Evolutionary conservation across 208 protist genomes (phyloP).

Genomic region (Vickermania ingenoplastis): DNA sequence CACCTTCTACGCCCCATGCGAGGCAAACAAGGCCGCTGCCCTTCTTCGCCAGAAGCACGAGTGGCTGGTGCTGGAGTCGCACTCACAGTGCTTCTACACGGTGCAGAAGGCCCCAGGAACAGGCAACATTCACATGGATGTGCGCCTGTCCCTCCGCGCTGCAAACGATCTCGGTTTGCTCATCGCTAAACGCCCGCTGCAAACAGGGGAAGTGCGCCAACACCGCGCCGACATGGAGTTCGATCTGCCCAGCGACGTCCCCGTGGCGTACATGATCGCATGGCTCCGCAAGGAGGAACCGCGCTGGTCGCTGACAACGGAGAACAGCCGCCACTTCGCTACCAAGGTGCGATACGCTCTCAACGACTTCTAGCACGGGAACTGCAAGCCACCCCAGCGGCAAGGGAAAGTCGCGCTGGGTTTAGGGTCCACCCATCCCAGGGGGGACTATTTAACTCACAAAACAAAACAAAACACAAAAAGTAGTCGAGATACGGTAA

Average conservation of each 20-base stretch:
- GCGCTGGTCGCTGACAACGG: conserved; percentile 83
- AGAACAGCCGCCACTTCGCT: conserved; percentile 84
- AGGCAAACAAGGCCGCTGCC: conserved; percentile 48
- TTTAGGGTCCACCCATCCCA: too few species aligned
- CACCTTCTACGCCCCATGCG: conserved; percentile 79
- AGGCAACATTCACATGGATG: conserved; percentile 78
- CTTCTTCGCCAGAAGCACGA: conserved; percentile 84
- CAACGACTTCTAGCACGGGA: conserved; percentile 61
- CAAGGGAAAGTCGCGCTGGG: not conserved
- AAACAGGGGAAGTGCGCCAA: conserved; percentile 77
- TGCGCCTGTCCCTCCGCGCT: conserved; percentile 62
- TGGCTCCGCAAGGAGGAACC: conserved; percentile 90
- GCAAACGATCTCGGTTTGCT: conserved; percentile 81
- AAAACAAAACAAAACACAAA: not conserved
- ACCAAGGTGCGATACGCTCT: conserved; percentile 71
- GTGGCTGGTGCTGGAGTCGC: conserved; percentile 83
- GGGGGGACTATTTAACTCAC: too few species aligned
- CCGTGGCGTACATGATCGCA: conserved; percentile 87
- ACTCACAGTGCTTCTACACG: conserved; percentile 62
- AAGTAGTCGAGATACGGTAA: not conserved
- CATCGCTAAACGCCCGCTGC: conserved; percentile 55
- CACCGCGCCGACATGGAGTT: conserved; percentile 83
- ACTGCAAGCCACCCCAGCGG: not conserved
- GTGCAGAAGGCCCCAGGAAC: conserved; percentile 83
- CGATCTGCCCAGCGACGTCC: conserved; percentile 75